These are phyloP conservation scores for Yamadazyma blattariae DNA, from an alignment of 1,139 yeast genomes.

Conservation along the genomic window DNA sequence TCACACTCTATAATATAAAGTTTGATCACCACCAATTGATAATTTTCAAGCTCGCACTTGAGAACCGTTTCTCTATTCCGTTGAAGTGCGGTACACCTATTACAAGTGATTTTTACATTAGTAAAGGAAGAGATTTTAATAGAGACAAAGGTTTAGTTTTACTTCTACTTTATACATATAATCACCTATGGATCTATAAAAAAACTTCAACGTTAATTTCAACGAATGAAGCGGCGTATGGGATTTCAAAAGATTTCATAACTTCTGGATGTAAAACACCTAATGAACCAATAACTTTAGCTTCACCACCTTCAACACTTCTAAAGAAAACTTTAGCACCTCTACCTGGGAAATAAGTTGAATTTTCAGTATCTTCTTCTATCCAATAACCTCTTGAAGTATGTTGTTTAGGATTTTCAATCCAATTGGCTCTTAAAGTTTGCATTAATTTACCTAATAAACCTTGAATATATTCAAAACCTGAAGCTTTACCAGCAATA, in stretches of 20 bases:
- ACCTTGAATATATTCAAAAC: conserved; percentile 94
- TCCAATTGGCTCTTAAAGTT: conserved; percentile 88
- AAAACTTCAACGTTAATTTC: conserved; percentile 89
- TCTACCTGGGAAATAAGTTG: conserved; percentile 94
- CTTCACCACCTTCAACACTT: conserved; percentile 53
- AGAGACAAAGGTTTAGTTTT: no score
- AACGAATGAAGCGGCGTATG: conserved; percentile 87
- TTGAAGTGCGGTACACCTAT: no score
- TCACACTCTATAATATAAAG: no score
- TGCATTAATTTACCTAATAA: conserved; percentile 93
- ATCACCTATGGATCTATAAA: conserved; percentile 19
- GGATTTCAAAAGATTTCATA: conserved; percentile 79
- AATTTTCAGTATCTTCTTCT: conserved; percentile 62
- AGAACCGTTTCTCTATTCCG: no score
- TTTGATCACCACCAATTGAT: not conserved
- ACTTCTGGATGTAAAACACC: conserved; percentile 98
- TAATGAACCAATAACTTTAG: conserved; percentile 68
- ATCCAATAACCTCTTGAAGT: conserved; percentile 82
- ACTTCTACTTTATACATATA: not conserved
- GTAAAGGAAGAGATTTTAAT: no score
- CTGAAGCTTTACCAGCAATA: conserved; percentile 91
- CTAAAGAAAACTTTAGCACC: conserved; percentile 87
- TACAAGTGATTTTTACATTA: no score
- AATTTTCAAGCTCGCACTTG: not conserved
- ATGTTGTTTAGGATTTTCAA: conserved; percentile 52